Percentiles rank a stretch among this genome's conserved stretches.
These are phyloP conservation scores for Xylariaceae sp. DNA, from an alignment of 2,329 filamentous ascomycete genomes.

Conservation along the genomic window DNA sequence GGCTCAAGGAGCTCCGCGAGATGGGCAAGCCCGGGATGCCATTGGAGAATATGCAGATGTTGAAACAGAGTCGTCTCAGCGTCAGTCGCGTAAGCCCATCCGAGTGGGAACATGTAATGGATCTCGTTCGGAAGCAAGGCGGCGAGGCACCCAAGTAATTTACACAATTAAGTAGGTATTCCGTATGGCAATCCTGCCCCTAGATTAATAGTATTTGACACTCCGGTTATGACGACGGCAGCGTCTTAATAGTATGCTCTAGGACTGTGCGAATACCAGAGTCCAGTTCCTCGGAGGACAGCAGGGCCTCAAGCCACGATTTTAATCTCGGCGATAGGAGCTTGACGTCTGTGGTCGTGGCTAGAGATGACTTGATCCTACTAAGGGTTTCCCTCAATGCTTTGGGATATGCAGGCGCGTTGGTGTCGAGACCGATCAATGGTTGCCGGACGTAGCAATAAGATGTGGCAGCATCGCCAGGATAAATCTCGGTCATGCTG, in stretches of 20 bases:
- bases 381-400: slow-evolving; percentile 62
- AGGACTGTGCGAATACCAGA: slow-evolving; percentile 51
- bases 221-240: slow-evolving; percentile 16
- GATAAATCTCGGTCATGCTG: slow-evolving; percentile 53
- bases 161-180: neutral
- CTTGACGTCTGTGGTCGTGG: slow-evolving; percentile 41
- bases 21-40: slow-evolving; percentile 51
- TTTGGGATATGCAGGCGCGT: slow-evolving; percentile 65
- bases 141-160: slow-evolving; percentile 20
- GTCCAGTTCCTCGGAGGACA: slow-evolving; percentile 48
- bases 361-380: slow-evolving; percentile 49
- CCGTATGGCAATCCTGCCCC: neutral
- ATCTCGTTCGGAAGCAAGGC: slow-evolving; percentile 40
- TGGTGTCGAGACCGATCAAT: slow-evolving; percentile 57
- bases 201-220: neutral
- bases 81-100: slow-evolving; percentile 61
- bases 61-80: slow-evolving; percentile 77
- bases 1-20: slow-evolving; percentile 64
- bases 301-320: slow-evolving; percentile 50
- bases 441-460: slow-evolving; percentile 68
- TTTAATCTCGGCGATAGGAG: slow-evolving; percentile 44
- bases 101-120: slow-evolving; percentile 62
- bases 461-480: slow-evolving; percentile 57
- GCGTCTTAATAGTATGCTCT: slow-evolving; percentile 40
- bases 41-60: slow-evolving; percentile 72